These are phyloP conservation scores for Tagetes patula DNA, from an alignment of 129 eudicot species.

Conservation along the genomic window DNA sequence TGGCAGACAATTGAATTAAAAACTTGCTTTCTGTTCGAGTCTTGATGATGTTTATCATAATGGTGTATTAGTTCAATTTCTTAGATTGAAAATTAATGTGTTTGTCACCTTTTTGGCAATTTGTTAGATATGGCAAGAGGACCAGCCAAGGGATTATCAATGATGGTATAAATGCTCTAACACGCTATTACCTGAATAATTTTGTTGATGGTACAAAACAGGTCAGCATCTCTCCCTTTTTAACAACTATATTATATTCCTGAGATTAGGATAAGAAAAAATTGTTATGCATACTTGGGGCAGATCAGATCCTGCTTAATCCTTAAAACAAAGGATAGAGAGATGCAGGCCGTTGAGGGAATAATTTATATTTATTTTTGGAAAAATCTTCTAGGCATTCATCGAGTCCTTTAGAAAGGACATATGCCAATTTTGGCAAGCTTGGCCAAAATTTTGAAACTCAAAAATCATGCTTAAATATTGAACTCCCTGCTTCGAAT, in stretches of 20 bases:
- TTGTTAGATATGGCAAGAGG: conserved; percentile 71
- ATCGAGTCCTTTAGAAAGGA: not conserved
- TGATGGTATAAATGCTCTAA: conserved; percentile 73
- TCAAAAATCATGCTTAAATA: not conserved
- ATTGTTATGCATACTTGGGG: conserved; percentile 6
- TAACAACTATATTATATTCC: conserved; percentile 1
- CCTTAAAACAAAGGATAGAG: conserved; percentile 1
- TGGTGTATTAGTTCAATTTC: conserved; percentile 5
- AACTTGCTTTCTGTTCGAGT: conserved; percentile 13
- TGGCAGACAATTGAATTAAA: conserved; percentile 2
- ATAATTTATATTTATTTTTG: not conserved
- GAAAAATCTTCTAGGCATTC: conserved; percentile 1
- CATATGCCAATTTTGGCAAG: not conserved
- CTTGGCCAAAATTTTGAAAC: not conserved
- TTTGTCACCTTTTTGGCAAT: conserved; percentile 13
- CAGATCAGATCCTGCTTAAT: not conserved
- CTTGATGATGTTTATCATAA: conserved; percentile 14
- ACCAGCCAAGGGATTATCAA: conserved; percentile 68
- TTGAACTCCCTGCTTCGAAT: not conserved
- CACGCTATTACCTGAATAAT: conserved; percentile 91
- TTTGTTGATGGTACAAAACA: conserved; percentile 91
- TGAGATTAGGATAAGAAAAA: conserved; percentile 9
- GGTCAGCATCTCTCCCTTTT: conserved; percentile 44
- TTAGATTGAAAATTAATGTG: conserved; percentile 10
- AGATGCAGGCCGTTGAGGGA: conserved; percentile 8